Base-by-base conservation (phyloP, 1,139 yeast species). In the Zhuliangozyma blackwelliae region DNA sequence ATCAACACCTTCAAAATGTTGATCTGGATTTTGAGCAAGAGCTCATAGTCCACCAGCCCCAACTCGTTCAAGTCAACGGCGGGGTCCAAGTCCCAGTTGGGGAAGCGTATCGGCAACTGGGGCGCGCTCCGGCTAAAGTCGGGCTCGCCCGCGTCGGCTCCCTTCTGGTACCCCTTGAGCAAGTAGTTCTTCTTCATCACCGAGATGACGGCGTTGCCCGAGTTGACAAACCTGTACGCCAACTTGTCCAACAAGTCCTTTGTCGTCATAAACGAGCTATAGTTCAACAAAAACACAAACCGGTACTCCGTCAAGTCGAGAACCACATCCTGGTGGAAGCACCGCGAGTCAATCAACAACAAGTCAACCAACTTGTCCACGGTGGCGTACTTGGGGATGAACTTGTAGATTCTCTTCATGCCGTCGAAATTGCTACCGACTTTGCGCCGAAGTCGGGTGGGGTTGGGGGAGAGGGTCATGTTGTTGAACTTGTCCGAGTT, bases 1-100 rank as follows among this genome's bases (percentile, higher is more conserved):
- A 80, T 75, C 40, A 88, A 66, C 1, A 89, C 87, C 53, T 87
- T 95, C 44, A 89, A 65, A 31, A 89, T 79, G 35, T 95, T 95
- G 37, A 84, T 73, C 52, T 89, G 96, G 38, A 89, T 85, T 54
- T 82, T 65, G 74, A 48, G 80, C 73, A 55, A 79, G 68, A 63
- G 74, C 65, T 52, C 77, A 65, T 84, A 69, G 45, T 70, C 75
- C 27, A 70, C 73, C 31, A 66, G 69, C 0, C 75, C 76, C 36
- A 68, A 55, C 28, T 61, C 65, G 29, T 55, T 55, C 40, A 68
- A 51, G 38, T 68, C 64, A 16, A 66, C 62, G 5, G 55, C 49
- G 2, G 57, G 50, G 41, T 69, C 75, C 21, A 61, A 47, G 12
- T 58, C 55, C 90, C 90, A 83, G 44, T 68, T 67, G 2, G 83